Percentiles rank a stretch among this genome's conserved stretches.
phyloP scores from a whole-genome alignment of 2,329 filamentous ascomycete species.

The Pezicula carpinea region DNA sequence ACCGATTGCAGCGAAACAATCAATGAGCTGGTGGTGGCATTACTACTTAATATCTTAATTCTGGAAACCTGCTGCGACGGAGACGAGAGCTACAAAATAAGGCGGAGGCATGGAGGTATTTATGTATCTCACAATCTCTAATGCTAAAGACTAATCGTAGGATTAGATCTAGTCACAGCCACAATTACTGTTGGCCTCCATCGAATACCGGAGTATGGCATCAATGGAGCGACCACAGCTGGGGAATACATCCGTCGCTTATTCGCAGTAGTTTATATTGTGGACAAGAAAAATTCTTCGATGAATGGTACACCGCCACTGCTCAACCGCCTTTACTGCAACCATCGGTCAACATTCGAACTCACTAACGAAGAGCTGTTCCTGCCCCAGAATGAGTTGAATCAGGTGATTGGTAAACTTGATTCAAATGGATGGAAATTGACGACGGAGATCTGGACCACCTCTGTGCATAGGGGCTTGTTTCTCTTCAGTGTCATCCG shows the following conservation, averaged over 20 bases:
- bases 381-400: conserved; percentile 14
- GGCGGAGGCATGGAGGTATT: conserved; percentile 16
- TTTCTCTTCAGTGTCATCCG: conserved; percentile 15
- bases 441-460: conserved; percentile 13
- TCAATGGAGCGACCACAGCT: conserved; percentile 18
- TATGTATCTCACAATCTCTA: not conserved
- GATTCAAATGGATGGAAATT: conserved; percentile 23
- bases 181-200: conserved; percentile 22
- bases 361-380: conserved; percentile 20
- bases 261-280: conserved; percentile 18
- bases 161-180: conserved; percentile 17
- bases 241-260: conserved; percentile 24
- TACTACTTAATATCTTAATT: conserved; percentile 15
- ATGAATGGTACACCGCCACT: conserved; percentile 23
- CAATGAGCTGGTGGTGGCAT: conserved; percentile 16
- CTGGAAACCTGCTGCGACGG: conserved; percentile 20
- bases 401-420: conserved; percentile 10
- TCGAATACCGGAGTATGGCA: conserved; percentile 19
- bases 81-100: conserved; percentile 22
- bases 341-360: conserved; percentile 20
- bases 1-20: conserved; percentile 15
- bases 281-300: conserved; percentile 21
- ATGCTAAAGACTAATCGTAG: not conserved
- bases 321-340: conserved; percentile 20
- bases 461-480: conserved; percentile 14